Conservation (phyloP, 805 yeast genomes). For the Lipomyces anomalus region DNA sequence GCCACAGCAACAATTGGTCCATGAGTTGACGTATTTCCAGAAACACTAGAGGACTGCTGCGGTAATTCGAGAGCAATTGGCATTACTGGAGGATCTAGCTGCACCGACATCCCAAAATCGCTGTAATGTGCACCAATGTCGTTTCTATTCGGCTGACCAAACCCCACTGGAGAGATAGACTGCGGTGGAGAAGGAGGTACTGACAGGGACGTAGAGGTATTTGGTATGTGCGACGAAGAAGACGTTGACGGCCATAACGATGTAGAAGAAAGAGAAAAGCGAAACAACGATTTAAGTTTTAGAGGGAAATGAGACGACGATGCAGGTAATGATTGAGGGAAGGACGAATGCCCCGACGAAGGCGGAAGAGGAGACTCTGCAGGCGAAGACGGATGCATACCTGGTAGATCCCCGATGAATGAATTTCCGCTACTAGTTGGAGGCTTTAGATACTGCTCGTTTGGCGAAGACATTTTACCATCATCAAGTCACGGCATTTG, state of each 20-base stretch:
- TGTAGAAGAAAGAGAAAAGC: slow-evolving; percentile 24
- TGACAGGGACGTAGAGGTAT: slow-evolving; percentile 2
- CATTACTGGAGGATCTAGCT: slow-evolving; percentile 1
- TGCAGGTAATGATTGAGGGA: too few relatives aligned
- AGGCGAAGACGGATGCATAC: too few relatives aligned
- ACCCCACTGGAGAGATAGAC: slow-evolving; percentile 2
- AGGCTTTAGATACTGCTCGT: too few relatives aligned
- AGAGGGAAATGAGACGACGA: slow-evolving; percentile 30
- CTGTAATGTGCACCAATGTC: not conserved
- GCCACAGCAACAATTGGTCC: too few relatives aligned
- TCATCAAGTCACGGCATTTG: too few relatives aligned
- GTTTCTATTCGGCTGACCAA: not conserved
- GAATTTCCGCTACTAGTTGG: too few relatives aligned
- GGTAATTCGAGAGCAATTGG: slow-evolving; percentile 1
- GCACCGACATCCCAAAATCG: not conserved
- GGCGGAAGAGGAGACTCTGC: too few relatives aligned
- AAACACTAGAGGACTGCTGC: too few relatives aligned
- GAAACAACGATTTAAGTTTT: slow-evolving; percentile 31
- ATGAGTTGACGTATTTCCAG: too few relatives aligned
- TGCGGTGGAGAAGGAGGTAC: slow-evolving; percentile 4
- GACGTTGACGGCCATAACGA: slow-evolving; percentile 1
- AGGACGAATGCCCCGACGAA: too few relatives aligned
- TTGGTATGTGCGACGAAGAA: slow-evolving; percentile 1
- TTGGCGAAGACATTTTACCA: too few relatives aligned
- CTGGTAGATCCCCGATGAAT: too few relatives aligned